These are phyloP conservation scores for Suillus bovinus DNA, from an alignment of 768 basidiomycete species.

Conservation along the genomic window DNA sequence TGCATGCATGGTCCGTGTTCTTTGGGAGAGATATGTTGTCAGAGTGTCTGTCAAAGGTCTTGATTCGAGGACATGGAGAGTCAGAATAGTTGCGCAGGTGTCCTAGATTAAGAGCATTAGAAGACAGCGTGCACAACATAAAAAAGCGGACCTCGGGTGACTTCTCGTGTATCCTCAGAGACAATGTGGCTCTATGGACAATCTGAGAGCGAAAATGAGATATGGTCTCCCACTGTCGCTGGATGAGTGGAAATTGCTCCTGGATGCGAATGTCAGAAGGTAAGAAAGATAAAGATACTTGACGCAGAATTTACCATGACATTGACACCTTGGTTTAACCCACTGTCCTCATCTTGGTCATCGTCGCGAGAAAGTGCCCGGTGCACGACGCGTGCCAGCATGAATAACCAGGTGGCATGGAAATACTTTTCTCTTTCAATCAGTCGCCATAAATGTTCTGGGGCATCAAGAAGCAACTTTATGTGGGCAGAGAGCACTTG, in stretches of 20 bases:
- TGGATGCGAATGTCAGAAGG: conserved; percentile 28
- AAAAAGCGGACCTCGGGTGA: conserved; percentile 49
- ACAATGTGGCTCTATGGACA: conserved; percentile 81
- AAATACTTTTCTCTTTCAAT: conserved; percentile 80
- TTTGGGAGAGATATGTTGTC: conserved; percentile 68
- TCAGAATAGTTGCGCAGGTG: conserved; percentile 74
- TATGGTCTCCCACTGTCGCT: conserved; percentile 92
- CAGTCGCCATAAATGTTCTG: conserved; percentile 88
- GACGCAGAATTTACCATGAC: conserved; percentile 48
- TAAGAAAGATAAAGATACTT: conserved; percentile 4
- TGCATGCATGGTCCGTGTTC: conserved; percentile 56
- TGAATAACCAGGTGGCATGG: conserved; percentile 85
- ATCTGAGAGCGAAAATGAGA: conserved; percentile 88
- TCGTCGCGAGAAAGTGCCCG: conserved; percentile 66
- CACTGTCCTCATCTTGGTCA: conserved; percentile 61
- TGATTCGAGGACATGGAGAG: conserved; percentile 88
- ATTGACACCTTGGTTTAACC: conserved; percentile 61
- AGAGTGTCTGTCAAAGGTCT: conserved; percentile 75
- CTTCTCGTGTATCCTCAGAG: conserved; percentile 62
- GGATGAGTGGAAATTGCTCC: conserved; percentile 86
- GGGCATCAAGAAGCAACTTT: conserved; percentile 88
- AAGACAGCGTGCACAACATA: not conserved
- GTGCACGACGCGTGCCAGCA: conserved; percentile 83
- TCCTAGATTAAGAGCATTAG: conserved; percentile 43
- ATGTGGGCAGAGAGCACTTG: conserved; percentile 85